Base-by-base conservation (phyloP, 2,329 filamentous ascomycete genomes). In the Neonectria magnoliae region DNA sequence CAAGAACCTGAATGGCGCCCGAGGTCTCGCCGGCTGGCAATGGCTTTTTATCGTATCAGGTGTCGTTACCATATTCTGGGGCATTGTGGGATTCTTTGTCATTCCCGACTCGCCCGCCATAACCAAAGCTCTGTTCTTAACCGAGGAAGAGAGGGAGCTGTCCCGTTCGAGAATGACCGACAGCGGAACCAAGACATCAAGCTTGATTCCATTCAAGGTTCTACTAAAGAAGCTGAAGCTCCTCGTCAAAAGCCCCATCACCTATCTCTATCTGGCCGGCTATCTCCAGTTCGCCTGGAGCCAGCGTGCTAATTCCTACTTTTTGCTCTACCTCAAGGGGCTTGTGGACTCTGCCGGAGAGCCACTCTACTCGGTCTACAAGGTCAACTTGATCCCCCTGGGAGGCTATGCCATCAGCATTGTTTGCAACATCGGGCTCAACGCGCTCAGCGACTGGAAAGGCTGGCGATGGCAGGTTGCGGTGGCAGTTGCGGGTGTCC, bases 341-440 rank as follows among this genome's bases (percentile, higher is more conserved):
- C 81, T 61, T 1, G 61, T 61, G 14, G 60, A 67, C 0, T 38
- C 62, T 0, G 33, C 67, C 14, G 71, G 71, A 22, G 60, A 62
- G 4, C 66, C 69, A 1, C 71, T 63, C 25, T 81, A 71, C 50
- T 76, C 64, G 38, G 75, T 70, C 55, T 78, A 69, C 33, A 81
- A 87, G 6, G 86, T 88, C 55, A 87, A 86, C 56, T 82, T 82
- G 16, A 84, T 85, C 42, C 83, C 84, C 0, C 82, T 83, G 0
- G 79, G 79, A 0, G 81, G 76, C 2, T 80, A 76, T 22, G 76
- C 68, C 4, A 68, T 77, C 5, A 76, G 77, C 31, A 69, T 88
- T 1, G 78, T 87, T 5, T 82, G 81, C 8, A 88, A 74, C 78
- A 18, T 88, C 82, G 68, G 87, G 80, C 16, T 88, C 81, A 85